phyloP scores from a whole-genome alignment of 768 basidiomycete species.

The Amyloporia xantha region DNA sequence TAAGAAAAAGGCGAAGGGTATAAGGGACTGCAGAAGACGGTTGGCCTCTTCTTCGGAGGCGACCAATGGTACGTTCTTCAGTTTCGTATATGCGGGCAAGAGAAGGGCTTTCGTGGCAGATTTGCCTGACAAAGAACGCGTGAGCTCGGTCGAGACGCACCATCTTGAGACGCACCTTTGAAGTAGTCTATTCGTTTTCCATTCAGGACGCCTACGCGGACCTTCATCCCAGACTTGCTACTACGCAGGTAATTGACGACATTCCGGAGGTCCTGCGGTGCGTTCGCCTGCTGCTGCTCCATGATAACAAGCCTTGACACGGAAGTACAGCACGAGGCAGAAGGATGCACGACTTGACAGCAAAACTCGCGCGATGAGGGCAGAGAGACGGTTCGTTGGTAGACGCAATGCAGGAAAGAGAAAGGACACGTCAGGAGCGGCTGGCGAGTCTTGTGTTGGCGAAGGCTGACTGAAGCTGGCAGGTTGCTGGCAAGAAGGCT shows the following conservation, averaged over 20 bases:
- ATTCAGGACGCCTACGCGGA: conserved; percentile 82
- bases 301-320: conserved; percentile 14
- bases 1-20: conserved; percentile 88
- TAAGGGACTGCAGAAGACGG: conserved; percentile 56
- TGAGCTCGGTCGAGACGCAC: conserved; percentile 5
- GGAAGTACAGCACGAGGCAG: not conserved
- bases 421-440: not conserved
- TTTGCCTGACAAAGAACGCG: conserved; percentile 54
- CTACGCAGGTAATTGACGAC: conserved; percentile 85
- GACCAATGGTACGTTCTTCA: conserved; percentile 71
- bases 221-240: conserved; percentile 81
- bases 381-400: not conserved
- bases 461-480: not conserved
- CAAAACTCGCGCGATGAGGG: not conserved
- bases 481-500: not conserved
- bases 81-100: conserved; percentile 86
- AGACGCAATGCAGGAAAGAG: not conserved
- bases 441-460: not conserved
- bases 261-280: conserved; percentile 72
- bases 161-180: conserved; percentile 59
- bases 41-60: conserved; percentile 72
- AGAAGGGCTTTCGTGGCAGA: conserved; percentile 87
- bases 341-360: not conserved
- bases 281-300: conserved; percentile 79
- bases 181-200: conserved; percentile 97